A percentile compares a stretch with the other conserved stretches of the same genome.
phyloP scores from a whole-genome alignment of 176 grass and related monocot species.

The Aegilops longissima region DNA sequence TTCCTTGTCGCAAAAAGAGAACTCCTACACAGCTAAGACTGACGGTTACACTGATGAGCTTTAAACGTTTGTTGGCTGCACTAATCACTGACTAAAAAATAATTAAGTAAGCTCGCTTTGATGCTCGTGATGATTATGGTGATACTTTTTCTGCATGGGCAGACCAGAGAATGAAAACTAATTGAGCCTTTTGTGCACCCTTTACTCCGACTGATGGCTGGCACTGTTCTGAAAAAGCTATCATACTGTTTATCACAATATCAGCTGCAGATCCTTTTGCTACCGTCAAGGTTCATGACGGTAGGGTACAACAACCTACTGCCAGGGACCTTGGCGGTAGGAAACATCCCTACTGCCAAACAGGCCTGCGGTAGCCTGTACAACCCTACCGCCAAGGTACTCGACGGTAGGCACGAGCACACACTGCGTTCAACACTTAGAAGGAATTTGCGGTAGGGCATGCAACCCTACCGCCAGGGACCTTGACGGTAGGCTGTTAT shows the following conservation, averaged over 20 bases:
- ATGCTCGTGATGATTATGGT: neutral
- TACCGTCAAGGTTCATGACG: no score
- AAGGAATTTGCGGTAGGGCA: no score
- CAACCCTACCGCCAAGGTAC: no score
- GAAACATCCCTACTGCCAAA: no score
- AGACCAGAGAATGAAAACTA: neutral
- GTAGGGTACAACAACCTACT: no score
- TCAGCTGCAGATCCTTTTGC: neutral
- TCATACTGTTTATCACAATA: neutral
- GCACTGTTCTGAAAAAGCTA: constrained; percentile 21
- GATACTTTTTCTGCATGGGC: neutral
- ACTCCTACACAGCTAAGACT: neutral
- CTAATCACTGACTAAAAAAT: neutral
- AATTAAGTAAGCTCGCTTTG: neutral
- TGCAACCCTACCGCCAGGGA: no score
- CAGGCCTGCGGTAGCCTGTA: no score
- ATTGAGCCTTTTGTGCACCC: neutral
- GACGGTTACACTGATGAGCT: neutral
- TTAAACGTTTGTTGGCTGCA: neutral
- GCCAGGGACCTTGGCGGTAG: no score
- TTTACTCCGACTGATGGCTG: neutral
- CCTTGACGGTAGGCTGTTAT: no score
- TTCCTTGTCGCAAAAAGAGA: neutral
- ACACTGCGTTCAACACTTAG: no score
- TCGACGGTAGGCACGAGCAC: no score